Base-by-base conservation (phyloP, 495 filamentous ascomycete species). In the Tuber brumale region DNA sequence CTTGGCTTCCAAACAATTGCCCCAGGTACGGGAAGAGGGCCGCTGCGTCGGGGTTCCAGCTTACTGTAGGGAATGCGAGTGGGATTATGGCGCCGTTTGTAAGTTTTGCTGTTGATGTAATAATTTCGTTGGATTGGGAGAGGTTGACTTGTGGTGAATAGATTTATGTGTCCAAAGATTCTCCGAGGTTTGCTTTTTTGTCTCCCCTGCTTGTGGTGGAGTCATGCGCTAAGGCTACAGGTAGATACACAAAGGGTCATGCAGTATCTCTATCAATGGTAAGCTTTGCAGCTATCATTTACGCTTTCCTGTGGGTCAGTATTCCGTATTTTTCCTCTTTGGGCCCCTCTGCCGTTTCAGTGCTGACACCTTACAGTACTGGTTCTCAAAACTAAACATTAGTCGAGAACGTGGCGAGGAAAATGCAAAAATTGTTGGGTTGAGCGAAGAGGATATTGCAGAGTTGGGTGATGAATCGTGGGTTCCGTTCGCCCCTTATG, bases 11-110 rank as follows among this genome's bases (percentile, higher is more conserved):
- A 6, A 87, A 81, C 41, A 88, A 87, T 80, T 84, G 83, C 23
- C 92, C 91, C 9, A 85, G 91, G 51, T 93, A 93, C 75, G 91
- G 90, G 21, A 94, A 93, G 78, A 86, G 92, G 42, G 90, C 91
- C 0, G 90, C 89, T 19, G 91, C 90, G 0, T 91, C 88, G 1
- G 91, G 90, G 1, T 79, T 94, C 80, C 91, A 93, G 83, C 84
- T 93, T 39, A 92, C 89, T 0, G 87, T 90, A 69, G 92, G 91
- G 21, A 93, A 93, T 81, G 82, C 86, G 19, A 87, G 87, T 42
- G 92, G 92, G 0, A 90, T 94, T 74, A 90, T 92, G 89, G 86
- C 89, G 3, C 87, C 89, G 0, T 93, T 92, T 74, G 86, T 93
- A 77, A 86, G 87, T 86, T 84, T 39, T 18, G 16, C 70, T 72